These are phyloP conservation scores for Penicillium janthinellum DNA, from an alignment of 2,329 filamentous ascomycete species.

Conservation along the genomic window DNA sequence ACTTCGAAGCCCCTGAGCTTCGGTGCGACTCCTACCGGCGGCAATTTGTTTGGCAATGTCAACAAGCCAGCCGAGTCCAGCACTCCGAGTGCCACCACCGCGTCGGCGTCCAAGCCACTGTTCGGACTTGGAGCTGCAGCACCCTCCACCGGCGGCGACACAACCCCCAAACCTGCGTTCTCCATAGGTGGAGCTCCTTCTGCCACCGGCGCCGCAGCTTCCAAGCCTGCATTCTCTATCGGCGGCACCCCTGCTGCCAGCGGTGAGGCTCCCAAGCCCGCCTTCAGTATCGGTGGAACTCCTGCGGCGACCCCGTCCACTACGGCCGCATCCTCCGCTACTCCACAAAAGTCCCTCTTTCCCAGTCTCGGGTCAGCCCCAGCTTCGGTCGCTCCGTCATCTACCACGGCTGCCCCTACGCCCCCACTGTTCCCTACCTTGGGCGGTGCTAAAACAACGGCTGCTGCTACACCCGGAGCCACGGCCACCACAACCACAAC, in stretches of 20 bases:
- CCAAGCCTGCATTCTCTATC: not conserved
- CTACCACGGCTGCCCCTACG: constrained; percentile 33
- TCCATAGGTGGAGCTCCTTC: constrained; percentile 35
- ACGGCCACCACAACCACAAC: constrained; percentile 35
- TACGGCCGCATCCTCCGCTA: constrained; percentile 32
- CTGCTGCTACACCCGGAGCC: constrained; percentile 30
- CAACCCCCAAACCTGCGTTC: constrained; percentile 16
- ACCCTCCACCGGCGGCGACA: constrained; percentile 18
- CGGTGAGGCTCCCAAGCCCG: constrained; percentile 19
- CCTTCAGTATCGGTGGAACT: constrained; percentile 29
- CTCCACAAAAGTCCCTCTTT: constrained; percentile 41
- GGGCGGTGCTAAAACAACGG: constrained; percentile 33
- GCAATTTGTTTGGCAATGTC: constrained; percentile 32
- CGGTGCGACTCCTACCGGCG: constrained; percentile 27
- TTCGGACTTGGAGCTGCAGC: constrained; percentile 29
- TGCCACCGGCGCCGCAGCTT: constrained; percentile 26
- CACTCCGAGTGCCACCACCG: constrained; percentile 28
- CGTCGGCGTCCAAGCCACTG: constrained; percentile 30
- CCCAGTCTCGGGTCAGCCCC: constrained; percentile 31
- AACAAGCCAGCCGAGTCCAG: constrained; percentile 36
- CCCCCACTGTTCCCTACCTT: constrained; percentile 32
- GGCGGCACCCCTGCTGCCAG: not conserved
- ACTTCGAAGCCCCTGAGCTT: constrained; percentile 33
- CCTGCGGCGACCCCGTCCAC: constrained; percentile 20
- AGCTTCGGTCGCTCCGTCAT: constrained; percentile 34